A percentile compares a stretch with the other conserved stretches of the same genome.
phyloP scores from a whole-genome alignment of 2,329 filamentous ascomycete genomes.

The Neophaeococcomyces aloes region DNA sequence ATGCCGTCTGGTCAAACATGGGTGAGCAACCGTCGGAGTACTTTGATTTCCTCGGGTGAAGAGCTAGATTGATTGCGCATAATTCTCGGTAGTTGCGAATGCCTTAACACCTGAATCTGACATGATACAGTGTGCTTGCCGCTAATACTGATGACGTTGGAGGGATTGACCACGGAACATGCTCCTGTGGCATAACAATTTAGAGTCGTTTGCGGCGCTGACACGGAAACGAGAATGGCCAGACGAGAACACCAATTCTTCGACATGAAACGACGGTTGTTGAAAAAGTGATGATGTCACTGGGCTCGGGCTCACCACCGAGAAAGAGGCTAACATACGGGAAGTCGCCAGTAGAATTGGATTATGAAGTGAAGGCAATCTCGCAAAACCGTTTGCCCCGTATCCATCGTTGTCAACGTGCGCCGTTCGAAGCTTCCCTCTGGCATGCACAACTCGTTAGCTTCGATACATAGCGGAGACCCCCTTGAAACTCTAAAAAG shows the following conservation, averaged over 20 bases:
- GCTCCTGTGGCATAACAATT: slow-evolving; percentile 39
- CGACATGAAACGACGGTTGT: slow-evolving; percentile 43
- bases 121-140: slow-evolving; percentile 37
- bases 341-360: no score
- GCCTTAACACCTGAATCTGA: slow-evolving; percentile 36
- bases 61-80: slow-evolving; percentile 34
- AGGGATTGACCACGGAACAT: slow-evolving; percentile 33
- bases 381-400: slow-evolving; percentile 36
- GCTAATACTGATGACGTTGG: slow-evolving; percentile 27
- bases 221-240: slow-evolving; percentile 38
- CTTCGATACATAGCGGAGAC: slow-evolving; percentile 34
- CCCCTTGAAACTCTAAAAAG: slow-evolving; percentile 29
- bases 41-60: slow-evolving; percentile 40
- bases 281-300: slow-evolving; percentile 47
- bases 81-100: slow-evolving; percentile 31
- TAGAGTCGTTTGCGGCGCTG: slow-evolving; percentile 41
- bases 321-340: slow-evolving; percentile 42
- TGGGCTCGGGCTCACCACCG: slow-evolving; percentile 38
- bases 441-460: slow-evolving; percentile 44
- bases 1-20: no score
- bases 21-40: no score
- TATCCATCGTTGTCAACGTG: slow-evolving; percentile 41
- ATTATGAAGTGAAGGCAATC: slow-evolving; percentile 39
- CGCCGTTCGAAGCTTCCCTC: slow-evolving; percentile 44
- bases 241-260: no score